These are phyloP conservation scores for Metschnikowia similis DNA, from an alignment of 805 yeast genomes.

Conservation along the genomic window DNA sequence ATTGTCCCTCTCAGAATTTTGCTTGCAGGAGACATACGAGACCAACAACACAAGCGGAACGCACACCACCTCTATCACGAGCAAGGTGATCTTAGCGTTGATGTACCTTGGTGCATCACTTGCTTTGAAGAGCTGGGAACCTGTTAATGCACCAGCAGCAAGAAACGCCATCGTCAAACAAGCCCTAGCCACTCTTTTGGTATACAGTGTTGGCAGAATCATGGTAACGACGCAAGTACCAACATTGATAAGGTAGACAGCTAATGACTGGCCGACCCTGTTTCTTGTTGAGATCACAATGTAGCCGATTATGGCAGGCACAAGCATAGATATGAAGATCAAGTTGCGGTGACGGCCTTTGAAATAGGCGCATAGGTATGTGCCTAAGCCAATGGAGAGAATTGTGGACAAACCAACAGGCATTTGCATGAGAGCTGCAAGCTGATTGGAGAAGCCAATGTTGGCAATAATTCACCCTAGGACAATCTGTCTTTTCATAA, in stretches of 20 bases:
- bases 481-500: no score
- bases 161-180: slow-evolving; percentile 19
- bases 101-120: slow-evolving; percentile 10
- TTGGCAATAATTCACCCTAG: slow-evolving; percentile 47
- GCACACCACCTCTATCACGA: slow-evolving; percentile 8
- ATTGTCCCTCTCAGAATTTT: slow-evolving; percentile 48
- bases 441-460: slow-evolving; percentile 44
- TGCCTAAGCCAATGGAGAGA: slow-evolving; percentile 27
- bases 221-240: slow-evolving; percentile 56
- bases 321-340: slow-evolving; percentile 28
- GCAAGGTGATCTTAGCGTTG: slow-evolving; percentile 7
- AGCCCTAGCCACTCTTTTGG: slow-evolving; percentile 18
- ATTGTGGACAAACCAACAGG: slow-evolving; percentile 50
- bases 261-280: slow-evolving; percentile 45
- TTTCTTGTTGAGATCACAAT: slow-evolving; percentile 35
- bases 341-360: slow-evolving; percentile 22
- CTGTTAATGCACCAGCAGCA: slow-evolving; percentile 24
- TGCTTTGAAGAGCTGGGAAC: slow-evolving; percentile 19
- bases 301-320: slow-evolving; percentile 33
- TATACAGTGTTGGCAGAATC: slow-evolving; percentile 38
- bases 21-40: slow-evolving; percentile 41
- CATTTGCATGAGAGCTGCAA: slow-evolving; percentile 49
- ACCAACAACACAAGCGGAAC: slow-evolving; percentile 22
- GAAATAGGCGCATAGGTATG: slow-evolving; percentile 26
- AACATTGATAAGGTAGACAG: slow-evolving; percentile 49